These are phyloP conservation scores for Lactarius sp. DNA, from an alignment of 768 basidiomycete genomes.

Conservation along the genomic window DNA sequence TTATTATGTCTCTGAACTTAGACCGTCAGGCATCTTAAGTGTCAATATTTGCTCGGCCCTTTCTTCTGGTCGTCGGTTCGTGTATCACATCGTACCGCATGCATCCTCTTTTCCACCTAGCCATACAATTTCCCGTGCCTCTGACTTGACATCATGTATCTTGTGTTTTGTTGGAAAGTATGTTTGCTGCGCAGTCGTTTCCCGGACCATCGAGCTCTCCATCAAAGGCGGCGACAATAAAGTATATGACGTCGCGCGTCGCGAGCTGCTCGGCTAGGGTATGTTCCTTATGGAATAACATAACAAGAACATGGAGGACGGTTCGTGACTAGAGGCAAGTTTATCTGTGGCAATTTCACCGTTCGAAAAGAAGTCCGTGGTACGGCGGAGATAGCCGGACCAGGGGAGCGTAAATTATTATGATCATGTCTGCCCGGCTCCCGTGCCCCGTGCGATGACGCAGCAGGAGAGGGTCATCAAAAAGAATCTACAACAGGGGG, in stretches of 20 bases:
- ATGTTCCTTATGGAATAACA: slow-evolving; percentile 1
- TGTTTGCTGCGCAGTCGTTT: not conserved
- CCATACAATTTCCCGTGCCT: not conserved
- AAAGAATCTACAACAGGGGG: too few relatives aligned
- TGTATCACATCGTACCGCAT: slow-evolving; percentile 12
- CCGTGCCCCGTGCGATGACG: not conserved
- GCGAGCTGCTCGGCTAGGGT: slow-evolving; percentile 7
- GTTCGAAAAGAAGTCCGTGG: not conserved
- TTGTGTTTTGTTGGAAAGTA: slow-evolving; percentile 7
- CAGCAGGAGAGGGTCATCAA: not conserved
- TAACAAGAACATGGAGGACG: not conserved
- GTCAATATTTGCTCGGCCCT: not conserved
- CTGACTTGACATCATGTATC: not conserved
- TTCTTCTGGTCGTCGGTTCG: not conserved
- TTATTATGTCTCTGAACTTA: slow-evolving; percentile 10
- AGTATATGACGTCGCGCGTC: not conserved
- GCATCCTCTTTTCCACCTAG: not conserved
- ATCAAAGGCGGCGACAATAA: not conserved
- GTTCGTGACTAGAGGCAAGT: not conserved
- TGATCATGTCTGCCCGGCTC: not conserved
- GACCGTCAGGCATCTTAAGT: not conserved
- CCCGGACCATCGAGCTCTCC: not conserved
- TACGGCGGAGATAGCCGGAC: not conserved
- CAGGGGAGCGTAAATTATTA: not conserved
- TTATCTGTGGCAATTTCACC: not conserved